Base-by-base conservation (phyloP, 2,329 filamentous ascomycete species). In the Bipolaris sorokiniana region DNA sequence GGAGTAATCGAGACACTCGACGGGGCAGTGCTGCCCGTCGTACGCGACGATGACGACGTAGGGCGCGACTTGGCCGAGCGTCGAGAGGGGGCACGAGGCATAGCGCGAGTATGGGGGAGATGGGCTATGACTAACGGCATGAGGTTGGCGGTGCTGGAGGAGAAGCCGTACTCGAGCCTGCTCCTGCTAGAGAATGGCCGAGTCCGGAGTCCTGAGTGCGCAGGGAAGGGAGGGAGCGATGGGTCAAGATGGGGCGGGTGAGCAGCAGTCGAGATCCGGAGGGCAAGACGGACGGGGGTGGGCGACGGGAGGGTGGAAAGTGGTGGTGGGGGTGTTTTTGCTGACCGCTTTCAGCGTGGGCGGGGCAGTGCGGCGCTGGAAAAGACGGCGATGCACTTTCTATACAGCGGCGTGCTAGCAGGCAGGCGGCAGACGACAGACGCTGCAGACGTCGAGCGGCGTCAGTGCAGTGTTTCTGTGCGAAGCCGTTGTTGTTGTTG, bases 41-140 rank as follows among this genome's bases (percentile, higher is more conserved):
- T 61, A 56, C 60, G 62, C 47, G 67, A 71, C 50, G 64, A 63
- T 56, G 63, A 65, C 54, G 69, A 68, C 52, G 60, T 60, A 54
- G 57, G 56, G 59, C 53, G 58, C 62, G 69, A 64, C 58, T 63
- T 65, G 59, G 62, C 61, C 60, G 67, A 64, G 60, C 68, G 71
- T 58, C 62, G 63, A 20, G 66, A 67, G 42, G 66, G 59, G 56
- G 59, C 23, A 56, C 58, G 54, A 56, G 61, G 52, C 56, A 64
- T 53, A 56, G 66, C 60, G 61, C 66, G 71, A 70, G 61, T 67
- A 63, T 71, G 65, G 65, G 73, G 72, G 65, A 76, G 38, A 45
- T 58, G 71, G 70, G 72, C 68, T 71, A 75, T 70, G 69, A 77
- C 75, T 77, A 76, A 77, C 75, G 74, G 75, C 76, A 78, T 78